phyloP scores from a whole-genome alignment of 257 asterid genomes.

The Forsythia suspensa region DNA sequence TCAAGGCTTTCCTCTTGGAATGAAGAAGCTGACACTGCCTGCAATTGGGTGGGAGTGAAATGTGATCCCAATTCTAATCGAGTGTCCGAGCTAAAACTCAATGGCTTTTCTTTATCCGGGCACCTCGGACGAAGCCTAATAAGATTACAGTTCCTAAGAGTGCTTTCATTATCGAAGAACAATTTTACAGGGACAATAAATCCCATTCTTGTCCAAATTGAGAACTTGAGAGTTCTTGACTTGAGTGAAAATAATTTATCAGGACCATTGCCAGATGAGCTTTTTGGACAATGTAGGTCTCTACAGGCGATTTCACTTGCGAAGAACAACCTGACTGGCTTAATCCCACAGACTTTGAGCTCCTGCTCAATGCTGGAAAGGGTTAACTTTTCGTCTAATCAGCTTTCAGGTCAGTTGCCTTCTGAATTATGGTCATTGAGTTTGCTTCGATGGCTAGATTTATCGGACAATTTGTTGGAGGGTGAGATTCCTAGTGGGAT shows the following conservation, averaged over 20 bases:
- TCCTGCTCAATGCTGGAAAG: constrained; percentile 57
- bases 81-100: constrained; percentile 62
- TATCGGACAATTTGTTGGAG: constrained; percentile 62
- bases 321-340: constrained; percentile 65
- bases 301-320: constrained; percentile 62
- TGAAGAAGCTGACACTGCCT: constrained; percentile 67
- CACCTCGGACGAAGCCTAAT: constrained; percentile 63
- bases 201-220: constrained; percentile 54
- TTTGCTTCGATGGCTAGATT: constrained; percentile 56
- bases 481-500: constrained; percentile 69
- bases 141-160: constrained; percentile 47
- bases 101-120: constrained; percentile 66
- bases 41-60: constrained; percentile 72
- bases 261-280: constrained; percentile 55
- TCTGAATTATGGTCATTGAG: constrained; percentile 53
- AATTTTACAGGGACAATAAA: constrained; percentile 60
- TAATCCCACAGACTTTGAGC: constrained; percentile 50
- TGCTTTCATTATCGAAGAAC: constrained; percentile 58
- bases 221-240: constrained; percentile 50
- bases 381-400: constrained; percentile 63
- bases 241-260: constrained; percentile 55
- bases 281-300: constrained; percentile 64
- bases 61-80: constrained; percentile 57
- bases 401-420: constrained; percentile 58
- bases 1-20: constrained; percentile 66